A percentile compares a stretch with the other conserved stretches of the same genome.
These are phyloP conservation scores for Tetraselmis striata DNA, from an alignment of 139 green algal species.

Conservation along the genomic window DNA sequence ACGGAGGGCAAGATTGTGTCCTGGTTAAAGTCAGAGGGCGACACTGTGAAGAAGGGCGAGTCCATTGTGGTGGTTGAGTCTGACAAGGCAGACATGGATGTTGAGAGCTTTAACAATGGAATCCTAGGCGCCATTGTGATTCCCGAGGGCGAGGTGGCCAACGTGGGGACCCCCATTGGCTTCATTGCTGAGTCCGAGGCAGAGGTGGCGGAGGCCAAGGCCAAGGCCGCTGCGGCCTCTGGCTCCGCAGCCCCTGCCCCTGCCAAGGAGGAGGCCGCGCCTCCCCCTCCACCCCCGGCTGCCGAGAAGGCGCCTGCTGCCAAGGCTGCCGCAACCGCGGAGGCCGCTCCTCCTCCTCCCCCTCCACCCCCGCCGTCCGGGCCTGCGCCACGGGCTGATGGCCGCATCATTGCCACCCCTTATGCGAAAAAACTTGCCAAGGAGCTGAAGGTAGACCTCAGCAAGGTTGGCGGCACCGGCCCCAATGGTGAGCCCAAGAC, in stretches of 20 bases:
- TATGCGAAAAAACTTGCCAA: constrained; percentile 98
- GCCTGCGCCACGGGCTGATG: constrained; percentile 50
- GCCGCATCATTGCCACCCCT: constrained; percentile 89
- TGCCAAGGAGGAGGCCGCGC: constrained; percentile 21
- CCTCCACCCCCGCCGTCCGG: constrained; percentile 29
- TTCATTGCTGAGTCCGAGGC: constrained; percentile 91
- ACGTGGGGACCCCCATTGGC: constrained; percentile 86
- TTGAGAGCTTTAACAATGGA: constrained; percentile 91
- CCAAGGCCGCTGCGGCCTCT: constrained; percentile 52
- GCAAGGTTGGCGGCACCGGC: constrained; percentile 72
- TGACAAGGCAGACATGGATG: constrained; percentile 99
- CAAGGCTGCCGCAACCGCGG: constrained; percentile 13
- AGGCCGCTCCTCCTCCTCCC: constrained; percentile 18
- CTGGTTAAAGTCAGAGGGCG: constrained; percentile 89
- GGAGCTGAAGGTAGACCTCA: constrained; percentile 85
- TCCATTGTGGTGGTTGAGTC: constrained; percentile 95
- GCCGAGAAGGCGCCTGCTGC: not conserved
- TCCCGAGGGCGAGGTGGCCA: constrained; percentile 75
- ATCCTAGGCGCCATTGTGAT: constrained; percentile 66
- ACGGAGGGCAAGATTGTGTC: constrained; percentile 91
- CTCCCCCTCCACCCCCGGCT: constrained; percentile 8
- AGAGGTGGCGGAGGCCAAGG: constrained; percentile 89
- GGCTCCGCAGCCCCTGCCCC: constrained; percentile 29
- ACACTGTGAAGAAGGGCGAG: constrained; percentile 87
- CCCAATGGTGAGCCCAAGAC: constrained; percentile 75